phyloP scores from a whole-genome alignment of 768 basidiomycete species.

The Atractiella rhizophila region DNA sequence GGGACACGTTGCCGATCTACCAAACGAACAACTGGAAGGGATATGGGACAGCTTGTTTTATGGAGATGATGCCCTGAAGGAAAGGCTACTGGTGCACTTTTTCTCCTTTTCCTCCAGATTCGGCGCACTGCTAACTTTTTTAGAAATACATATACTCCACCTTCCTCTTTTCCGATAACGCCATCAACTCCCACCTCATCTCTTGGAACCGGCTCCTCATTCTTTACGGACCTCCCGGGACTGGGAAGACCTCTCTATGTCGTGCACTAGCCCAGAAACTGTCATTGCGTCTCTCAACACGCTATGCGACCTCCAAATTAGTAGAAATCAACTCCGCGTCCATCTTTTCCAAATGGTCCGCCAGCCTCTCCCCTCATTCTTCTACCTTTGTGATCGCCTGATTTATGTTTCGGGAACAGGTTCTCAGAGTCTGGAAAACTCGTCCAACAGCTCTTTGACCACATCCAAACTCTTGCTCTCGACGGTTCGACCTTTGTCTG shows the following conservation, averaged over 20 bases:
- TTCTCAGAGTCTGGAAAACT: slow-evolving; percentile 98
- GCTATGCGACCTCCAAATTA: slow-evolving; percentile 62
- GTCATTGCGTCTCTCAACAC: slow-evolving; percentile 59
- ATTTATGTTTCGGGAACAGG: neutral
- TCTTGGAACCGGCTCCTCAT: slow-evolving; percentile 83
- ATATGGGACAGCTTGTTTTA: slow-evolving; percentile 75
- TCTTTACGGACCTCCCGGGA: slow-evolving; percentile 88
- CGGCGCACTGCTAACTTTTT: neutral
- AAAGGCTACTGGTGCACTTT: slow-evolving; percentile 51
- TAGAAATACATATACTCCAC: slow-evolving; percentile 65
- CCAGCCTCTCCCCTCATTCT: no score
- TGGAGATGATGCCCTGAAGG: slow-evolving; percentile 49
- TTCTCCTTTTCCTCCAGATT: neutral
- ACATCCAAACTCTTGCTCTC: slow-evolving; percentile 69
- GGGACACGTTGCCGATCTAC: slow-evolving; percentile 69
- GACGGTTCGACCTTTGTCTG: slow-evolving; percentile 78
- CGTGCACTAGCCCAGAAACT: slow-evolving; percentile 86
- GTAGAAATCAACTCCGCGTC: slow-evolving; percentile 97
- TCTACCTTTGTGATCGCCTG: no score
- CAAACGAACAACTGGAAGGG: slow-evolving; percentile 58
- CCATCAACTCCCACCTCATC: slow-evolving; percentile 43
- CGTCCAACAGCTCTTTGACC: slow-evolving; percentile 72
- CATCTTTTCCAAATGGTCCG: slow-evolving; percentile 91
- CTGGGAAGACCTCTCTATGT: slow-evolving; percentile 79
- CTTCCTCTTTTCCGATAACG: slow-evolving; percentile 52